Conservation (phyloP, 2,329 filamentous ascomycete genomes). For the Pseudogymnoascus pannorum region DNA sequence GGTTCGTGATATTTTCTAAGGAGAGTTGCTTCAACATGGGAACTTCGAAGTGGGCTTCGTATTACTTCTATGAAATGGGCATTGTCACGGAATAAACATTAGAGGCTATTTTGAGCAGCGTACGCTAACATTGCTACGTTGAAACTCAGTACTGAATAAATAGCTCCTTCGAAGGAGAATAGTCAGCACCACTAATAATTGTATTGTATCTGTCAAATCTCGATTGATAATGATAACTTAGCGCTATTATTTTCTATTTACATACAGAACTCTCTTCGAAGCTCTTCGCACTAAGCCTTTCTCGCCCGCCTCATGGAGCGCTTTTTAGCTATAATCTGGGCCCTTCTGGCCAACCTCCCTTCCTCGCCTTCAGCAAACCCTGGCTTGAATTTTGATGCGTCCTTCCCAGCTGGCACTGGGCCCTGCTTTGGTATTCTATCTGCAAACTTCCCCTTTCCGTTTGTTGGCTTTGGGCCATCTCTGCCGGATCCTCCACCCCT, state of each 20-base stretch:
- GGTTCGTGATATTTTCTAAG: neutral
- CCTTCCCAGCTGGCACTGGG: slow-evolving; percentile 25
- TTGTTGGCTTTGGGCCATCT: slow-evolving; percentile 16
- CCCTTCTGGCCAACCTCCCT: slow-evolving; percentile 51
- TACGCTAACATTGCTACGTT: neutral
- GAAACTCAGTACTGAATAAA: neutral
- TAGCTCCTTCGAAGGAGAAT: neutral
- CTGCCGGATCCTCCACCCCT: slow-evolving; percentile 11
- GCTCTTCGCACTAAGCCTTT: slow-evolving; percentile 11
- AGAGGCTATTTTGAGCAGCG: neutral
- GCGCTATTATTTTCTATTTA: slow-evolving; percentile 7
- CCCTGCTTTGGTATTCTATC: slow-evolving; percentile 24
- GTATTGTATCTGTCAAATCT: slow-evolving; percentile 7
- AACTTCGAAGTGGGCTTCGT: neutral
- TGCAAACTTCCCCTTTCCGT: slow-evolving; percentile 9
- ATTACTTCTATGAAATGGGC: neutral
- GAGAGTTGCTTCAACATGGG: neutral
- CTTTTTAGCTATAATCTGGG: slow-evolving; percentile 81
- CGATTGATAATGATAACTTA: neutral
- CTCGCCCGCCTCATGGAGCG: slow-evolving; percentile 62
- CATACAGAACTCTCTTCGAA: neutral
- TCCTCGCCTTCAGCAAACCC: slow-evolving; percentile 38
- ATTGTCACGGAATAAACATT: neutral
- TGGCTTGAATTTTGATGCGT: slow-evolving; percentile 24
- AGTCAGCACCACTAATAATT: neutral